Base-by-base conservation (phyloP, 352 stramenopile species). In the Phytophthora rubi region DNA sequence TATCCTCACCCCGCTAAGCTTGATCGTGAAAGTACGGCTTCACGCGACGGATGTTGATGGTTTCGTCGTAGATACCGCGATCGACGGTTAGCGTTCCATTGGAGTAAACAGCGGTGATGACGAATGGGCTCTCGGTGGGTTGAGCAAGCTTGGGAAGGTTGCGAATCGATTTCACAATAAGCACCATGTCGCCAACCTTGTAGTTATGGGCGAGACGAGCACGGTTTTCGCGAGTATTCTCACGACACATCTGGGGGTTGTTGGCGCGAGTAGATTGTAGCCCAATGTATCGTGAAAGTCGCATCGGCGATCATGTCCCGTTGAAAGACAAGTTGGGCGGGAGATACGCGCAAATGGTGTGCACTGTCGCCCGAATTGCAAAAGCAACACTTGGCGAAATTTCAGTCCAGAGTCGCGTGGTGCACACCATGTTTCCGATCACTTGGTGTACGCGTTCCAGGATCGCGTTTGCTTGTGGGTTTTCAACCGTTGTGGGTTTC, bases 391-490 rank as follows among this genome's bases (percentile, higher is more conserved):
- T 13, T 4, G 39, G 39, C 15, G 8, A 13, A 3, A 47, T 8
- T 9, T 47, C 15, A 6, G 16, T 67, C 49, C 59, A 67, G 4
- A 12, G 4, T 12, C 54, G 59, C 21, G 21, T 52, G 0, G 49
- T 67, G 3, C 18, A 35, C 6, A 56, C 21, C 28, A 56, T 37
- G 30, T 64, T 64, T 8, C n/a, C 57, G 6, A 47, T 13, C 0
- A 64, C 45, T 37, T 48, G 45, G 7, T 56, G 57, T 0, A 64
- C 57, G 1, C 57, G 28, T 10, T 64, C 45, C 3, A 64, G 10
- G 1, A 64, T n/a, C 1, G 13, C 16, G 23, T 64, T 64, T 0
- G 28, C 57, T 4, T 56, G 57, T 13, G 57, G 45, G 21, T 48
- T 64, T 21, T 56, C 32, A 0, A 64, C 45, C 4, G 57, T 37